Evolutionary conservation across 306 rosid genomes (phyloP).

Genomic region (Trichosanthes truncata): DNA sequence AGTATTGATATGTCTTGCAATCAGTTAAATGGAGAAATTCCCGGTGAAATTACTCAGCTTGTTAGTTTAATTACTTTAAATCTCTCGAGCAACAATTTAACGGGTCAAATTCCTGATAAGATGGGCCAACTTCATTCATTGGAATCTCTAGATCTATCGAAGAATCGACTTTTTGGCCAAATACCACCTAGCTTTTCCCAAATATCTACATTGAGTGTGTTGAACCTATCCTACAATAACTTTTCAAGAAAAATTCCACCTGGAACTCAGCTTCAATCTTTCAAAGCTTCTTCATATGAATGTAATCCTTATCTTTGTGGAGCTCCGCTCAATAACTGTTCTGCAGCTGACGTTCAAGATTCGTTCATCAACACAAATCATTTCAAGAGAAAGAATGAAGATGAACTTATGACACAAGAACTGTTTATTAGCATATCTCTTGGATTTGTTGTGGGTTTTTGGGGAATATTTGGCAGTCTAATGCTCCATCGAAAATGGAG

Average conservation of each 20-base stretch:
- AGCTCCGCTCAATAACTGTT: not conserved
- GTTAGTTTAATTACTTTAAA: not conserved
- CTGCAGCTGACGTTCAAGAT: not conserved
- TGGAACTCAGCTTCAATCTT: not conserved
- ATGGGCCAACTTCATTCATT: not conserved
- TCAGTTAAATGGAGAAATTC: not conserved
- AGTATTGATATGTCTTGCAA: not conserved
- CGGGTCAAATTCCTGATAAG: not conserved
- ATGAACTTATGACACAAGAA: not conserved
- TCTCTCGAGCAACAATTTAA: not conserved
- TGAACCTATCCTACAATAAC: not conserved
- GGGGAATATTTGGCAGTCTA: not conserved
- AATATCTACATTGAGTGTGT: not conserved
- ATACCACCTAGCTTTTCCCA: not conserved
- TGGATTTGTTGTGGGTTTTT: not conserved
- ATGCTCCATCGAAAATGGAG: not conserved
- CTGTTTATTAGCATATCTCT: not conserved
- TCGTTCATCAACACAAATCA: not conserved
- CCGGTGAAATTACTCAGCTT: not conserved
- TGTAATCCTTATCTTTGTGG: not conserved
- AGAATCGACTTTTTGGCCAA: not conserved
- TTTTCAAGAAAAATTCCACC: not conserved
- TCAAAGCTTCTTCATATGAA: not conserved
- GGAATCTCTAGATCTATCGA: not conserved
- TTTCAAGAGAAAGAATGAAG: not conserved